These are phyloP conservation scores for Blastocystis sp. DNA, from an alignment of 352 stramenopile species.

Conservation along the genomic window DNA sequence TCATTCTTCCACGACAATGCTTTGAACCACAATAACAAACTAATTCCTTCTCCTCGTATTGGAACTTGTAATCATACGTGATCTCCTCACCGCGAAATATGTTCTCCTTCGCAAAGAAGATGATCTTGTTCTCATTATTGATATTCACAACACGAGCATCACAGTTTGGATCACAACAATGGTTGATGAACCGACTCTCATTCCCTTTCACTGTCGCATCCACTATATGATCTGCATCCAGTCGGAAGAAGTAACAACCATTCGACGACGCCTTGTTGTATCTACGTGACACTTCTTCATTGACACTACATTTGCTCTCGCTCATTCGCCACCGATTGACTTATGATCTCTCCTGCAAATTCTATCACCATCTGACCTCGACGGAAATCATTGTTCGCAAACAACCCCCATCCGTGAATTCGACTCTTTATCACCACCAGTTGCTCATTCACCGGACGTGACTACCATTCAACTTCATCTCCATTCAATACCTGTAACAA, in stretches of 20 bases:
- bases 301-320: neutral
- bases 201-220: constrained; percentile 53
- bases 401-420: constrained; percentile 52
- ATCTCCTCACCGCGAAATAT: constrained; percentile 31
- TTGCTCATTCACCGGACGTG: neutral
- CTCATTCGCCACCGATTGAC: neutral
- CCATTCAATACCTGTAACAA: neutral
- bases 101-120: constrained; percentile 30
- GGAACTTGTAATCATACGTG: constrained; percentile 56
- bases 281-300: neutral
- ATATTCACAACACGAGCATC: constrained; percentile 43
- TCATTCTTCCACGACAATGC: constrained; percentile 9
- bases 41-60: constrained; percentile 28
- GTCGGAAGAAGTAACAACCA: constrained; percentile 55
- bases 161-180: constrained; percentile 55
- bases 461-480: neutral
- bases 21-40: constrained; percentile 19
- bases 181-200: constrained; percentile 51
- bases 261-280: constrained; percentile 1
- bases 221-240: constrained; percentile 49
- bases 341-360: constrained; percentile 36
- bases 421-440: neutral
- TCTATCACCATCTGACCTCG: constrained; percentile 47
- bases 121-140: constrained; percentile 52
- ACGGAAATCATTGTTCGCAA: neutral